Evolutionary conservation across 768 basidiomycete species (phyloP).

Genomic region (Thelephora ganbajun): DNA sequence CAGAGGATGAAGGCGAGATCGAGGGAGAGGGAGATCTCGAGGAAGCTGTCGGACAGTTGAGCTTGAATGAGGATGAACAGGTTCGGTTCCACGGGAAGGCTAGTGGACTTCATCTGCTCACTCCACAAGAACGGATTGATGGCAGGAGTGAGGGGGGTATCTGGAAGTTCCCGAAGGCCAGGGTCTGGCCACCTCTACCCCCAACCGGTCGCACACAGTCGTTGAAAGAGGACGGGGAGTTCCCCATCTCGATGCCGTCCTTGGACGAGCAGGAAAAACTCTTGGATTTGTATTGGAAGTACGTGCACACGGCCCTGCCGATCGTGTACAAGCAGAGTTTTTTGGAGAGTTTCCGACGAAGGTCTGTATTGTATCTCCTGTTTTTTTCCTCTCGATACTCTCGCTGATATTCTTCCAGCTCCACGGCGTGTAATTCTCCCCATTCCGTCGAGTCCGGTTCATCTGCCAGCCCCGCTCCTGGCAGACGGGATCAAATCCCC

Average conservation of each 20-base stretch:
- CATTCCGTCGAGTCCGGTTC: conserved; percentile 16
- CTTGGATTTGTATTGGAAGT: conserved; percentile 64
- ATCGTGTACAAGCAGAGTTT: conserved; percentile 62
- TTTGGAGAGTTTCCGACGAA: conserved; percentile 36
- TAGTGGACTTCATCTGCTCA: conserved; percentile 66
- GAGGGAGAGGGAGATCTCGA: conserved; percentile 33
- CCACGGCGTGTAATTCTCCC: conserved; percentile 15
- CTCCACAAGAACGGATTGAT: conserved; percentile 44
- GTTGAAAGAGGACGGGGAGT: conserved; percentile 23
- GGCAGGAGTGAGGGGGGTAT: conserved; percentile 63
- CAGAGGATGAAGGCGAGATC: conserved; percentile 17
- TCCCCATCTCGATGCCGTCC: conserved; percentile 37
- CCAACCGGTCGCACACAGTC: conserved; percentile 9
- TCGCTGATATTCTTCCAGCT: not conserved
- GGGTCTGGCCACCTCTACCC: conserved; percentile 71
- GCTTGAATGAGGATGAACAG: conserved; percentile 76
- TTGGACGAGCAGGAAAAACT: conserved; percentile 48
- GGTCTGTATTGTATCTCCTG: conserved; percentile 16
- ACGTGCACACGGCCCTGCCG: conserved; percentile 71
- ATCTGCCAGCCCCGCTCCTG: conserved; percentile 23
- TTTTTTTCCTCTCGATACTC: conserved; percentile 5
- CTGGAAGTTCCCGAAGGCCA: conserved; percentile 76
- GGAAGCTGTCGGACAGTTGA: conserved; percentile 74
- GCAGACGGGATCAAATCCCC: conserved; percentile 35
- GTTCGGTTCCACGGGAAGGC: conserved; percentile 81